Evolutionary conservation across 2,329 filamentous ascomycete genomes (phyloP).

Genomic region (Lizonia empirigonia): DNA sequence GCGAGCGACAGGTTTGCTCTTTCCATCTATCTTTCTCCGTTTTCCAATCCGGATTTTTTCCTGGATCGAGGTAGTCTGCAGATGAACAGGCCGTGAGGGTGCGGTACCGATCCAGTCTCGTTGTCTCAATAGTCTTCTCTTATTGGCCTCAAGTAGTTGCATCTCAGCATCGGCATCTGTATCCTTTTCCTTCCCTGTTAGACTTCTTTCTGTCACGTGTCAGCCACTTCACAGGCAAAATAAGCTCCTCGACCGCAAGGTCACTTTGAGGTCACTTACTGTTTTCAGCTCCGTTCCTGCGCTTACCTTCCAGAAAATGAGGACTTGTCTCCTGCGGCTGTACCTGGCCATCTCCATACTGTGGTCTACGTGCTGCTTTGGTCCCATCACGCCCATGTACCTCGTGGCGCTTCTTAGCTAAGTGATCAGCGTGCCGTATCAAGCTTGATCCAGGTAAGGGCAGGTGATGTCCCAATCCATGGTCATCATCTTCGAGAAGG

Average conservation of each 20-base stretch:
- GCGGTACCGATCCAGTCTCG: conserved; percentile 45
- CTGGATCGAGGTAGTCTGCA: conserved; percentile 32
- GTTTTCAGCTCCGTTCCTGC: not conserved
- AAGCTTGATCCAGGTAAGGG: conserved; percentile 15
- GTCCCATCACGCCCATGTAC: not conserved
- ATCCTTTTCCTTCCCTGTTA: not conserved
- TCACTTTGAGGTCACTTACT: not conserved
- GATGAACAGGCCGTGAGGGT: conserved; percentile 35
- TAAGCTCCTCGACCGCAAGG: not conserved
- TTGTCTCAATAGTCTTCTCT: conserved; percentile 37
- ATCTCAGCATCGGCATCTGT: conserved; percentile 21
- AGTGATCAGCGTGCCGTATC: conserved; percentile 17
- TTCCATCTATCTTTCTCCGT: conserved; percentile 33
- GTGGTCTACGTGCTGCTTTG: not conserved
- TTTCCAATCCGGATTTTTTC: conserved; percentile 43
- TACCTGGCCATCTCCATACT: not conserved
- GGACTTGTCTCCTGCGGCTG: not conserved
- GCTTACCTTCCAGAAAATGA: not conserved
- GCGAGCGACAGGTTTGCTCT: conserved; percentile 3
- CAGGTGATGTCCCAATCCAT: conserved; percentile 12
- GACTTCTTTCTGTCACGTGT: no score
- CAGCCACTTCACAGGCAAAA: not conserved
- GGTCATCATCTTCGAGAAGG: conserved; percentile 19
- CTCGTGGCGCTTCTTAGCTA: conserved; percentile 4
- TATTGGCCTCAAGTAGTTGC: conserved; percentile 35